phyloP scores from a whole-genome alignment of 805 yeast genomes.

The Hanseniaspora guilliermondii region DNA sequence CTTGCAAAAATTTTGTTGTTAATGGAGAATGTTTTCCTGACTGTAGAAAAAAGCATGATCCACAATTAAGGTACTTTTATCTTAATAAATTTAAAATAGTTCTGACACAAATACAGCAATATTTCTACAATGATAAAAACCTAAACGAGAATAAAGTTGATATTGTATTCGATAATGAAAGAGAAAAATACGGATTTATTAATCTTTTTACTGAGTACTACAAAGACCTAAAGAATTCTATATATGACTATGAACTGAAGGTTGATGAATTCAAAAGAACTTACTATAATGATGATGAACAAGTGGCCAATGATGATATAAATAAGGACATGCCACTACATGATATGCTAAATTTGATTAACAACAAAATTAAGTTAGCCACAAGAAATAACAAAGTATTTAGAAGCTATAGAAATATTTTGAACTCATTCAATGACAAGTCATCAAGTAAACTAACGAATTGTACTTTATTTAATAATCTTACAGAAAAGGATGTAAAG shows the following conservation, averaged over 20 bases:
- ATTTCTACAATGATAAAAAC: not conserved
- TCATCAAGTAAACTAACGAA: not conserved
- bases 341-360: not conserved
- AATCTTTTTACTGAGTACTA: constrained; percentile 1
- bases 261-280: constrained; percentile 5
- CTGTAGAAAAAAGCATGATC: constrained; percentile 3
- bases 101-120: not conserved
- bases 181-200: constrained; percentile 5
- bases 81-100: constrained; percentile 1
- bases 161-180: not conserved
- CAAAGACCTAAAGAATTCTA: not conserved
- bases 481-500: not conserved
- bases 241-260: constrained; percentile 6
- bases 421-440: not conserved
- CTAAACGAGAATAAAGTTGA: not conserved
- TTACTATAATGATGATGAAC: not conserved
- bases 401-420: not conserved
- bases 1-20: constrained; percentile 3
- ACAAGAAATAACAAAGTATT: not conserved
- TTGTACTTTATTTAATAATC: not conserved
- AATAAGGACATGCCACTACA: not conserved
- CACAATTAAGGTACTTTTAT: not conserved
- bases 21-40: constrained; percentile 5
- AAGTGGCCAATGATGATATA: not conserved
- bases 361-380: not conserved